These are phyloP conservation scores for Actinidia arguta DNA, from an alignment of 179 eudicot species.

Conservation along the genomic window DNA sequence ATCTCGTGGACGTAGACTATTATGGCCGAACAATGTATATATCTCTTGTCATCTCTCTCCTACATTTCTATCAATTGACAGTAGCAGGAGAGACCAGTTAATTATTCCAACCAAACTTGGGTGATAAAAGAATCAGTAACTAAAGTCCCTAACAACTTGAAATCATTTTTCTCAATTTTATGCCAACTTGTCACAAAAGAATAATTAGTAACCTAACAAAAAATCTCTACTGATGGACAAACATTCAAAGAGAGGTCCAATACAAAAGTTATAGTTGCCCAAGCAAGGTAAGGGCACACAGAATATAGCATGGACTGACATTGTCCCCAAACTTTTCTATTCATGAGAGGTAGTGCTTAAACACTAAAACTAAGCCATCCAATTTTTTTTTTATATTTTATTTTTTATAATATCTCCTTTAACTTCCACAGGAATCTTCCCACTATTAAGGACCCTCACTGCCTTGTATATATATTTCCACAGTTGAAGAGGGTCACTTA, in stretches of 20 bases:
- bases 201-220: constrained; percentile 19
- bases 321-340: constrained; percentile 1
- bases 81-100: no score
- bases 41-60: no score
- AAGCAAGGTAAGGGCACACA: no score
- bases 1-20: no score
- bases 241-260: constrained; percentile 26
- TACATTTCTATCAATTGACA: no score
- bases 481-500: neutral
- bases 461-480: constrained; percentile 9
- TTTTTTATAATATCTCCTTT: neutral
- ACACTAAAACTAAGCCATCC: constrained; percentile 29
- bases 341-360: constrained; percentile 19
- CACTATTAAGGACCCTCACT: constrained; percentile 20
- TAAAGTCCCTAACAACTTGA: no score
- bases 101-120: no score
- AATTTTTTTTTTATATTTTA: constrained; percentile 16
- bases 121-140: no score
- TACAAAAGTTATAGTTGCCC: no score
- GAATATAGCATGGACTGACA: constrained; percentile 14
- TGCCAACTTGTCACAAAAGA: no score
- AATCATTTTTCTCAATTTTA: no score
- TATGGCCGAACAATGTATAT: no score
- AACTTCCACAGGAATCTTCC: constrained; percentile 19
- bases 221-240: constrained; percentile 20